Evolutionary conservation across 2,329 filamentous ascomycete species (phyloP).

Genomic region (Ophiostoma sp.): DNA sequence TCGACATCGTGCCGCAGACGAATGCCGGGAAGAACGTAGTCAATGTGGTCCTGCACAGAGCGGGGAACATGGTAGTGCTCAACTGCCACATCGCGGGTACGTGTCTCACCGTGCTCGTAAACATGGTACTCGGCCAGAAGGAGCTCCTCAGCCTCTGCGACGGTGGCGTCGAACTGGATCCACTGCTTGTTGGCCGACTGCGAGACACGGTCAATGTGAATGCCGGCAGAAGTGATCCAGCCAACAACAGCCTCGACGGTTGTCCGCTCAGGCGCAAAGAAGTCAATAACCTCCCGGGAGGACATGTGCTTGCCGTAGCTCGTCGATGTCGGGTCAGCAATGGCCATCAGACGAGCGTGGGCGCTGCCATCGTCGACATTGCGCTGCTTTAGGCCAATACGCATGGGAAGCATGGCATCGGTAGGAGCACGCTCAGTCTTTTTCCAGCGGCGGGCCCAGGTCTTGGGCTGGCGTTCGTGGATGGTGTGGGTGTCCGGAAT

Average conservation of each 20-base stretch:
- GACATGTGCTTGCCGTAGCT: slow-evolving; percentile 44
- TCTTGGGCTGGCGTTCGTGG: slow-evolving; percentile 38
- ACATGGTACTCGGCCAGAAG: slow-evolving; percentile 34
- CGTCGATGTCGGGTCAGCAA: slow-evolving; percentile 34
- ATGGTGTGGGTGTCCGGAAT: slow-evolving; percentile 34
- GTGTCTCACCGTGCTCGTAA: slow-evolving; percentile 31
- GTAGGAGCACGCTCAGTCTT: slow-evolving; percentile 33
- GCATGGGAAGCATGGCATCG: slow-evolving; percentile 32
- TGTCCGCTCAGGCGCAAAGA: slow-evolving; percentile 40
- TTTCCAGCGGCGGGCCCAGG: slow-evolving; percentile 34
- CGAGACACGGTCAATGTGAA: slow-evolving; percentile 31
- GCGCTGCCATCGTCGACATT: slow-evolving; percentile 34
- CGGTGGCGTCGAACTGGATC: slow-evolving; percentile 35
- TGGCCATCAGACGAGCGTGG: slow-evolving; percentile 37
- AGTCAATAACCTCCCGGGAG: slow-evolving; percentile 39
- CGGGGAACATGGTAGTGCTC: slow-evolving; percentile 47
- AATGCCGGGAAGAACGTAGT: slow-evolving; percentile 58
- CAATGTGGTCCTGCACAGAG: slow-evolving; percentile 49
- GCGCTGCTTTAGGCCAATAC: slow-evolving; percentile 32
- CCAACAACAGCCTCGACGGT: slow-evolving; percentile 38
- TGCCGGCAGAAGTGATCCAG: slow-evolving; percentile 40
- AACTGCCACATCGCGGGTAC: slow-evolving; percentile 31
- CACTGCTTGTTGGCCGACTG: slow-evolving; percentile 34
- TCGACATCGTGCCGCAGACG: slow-evolving; percentile 42
- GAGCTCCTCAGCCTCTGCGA: slow-evolving; percentile 34